A percentile compares a stretch with the other conserved stretches of the same genome.
Evolutionary conservation across 2,329 filamentous ascomycete genomes (phyloP).

Genomic region (Ilyonectria destructans): DNA sequence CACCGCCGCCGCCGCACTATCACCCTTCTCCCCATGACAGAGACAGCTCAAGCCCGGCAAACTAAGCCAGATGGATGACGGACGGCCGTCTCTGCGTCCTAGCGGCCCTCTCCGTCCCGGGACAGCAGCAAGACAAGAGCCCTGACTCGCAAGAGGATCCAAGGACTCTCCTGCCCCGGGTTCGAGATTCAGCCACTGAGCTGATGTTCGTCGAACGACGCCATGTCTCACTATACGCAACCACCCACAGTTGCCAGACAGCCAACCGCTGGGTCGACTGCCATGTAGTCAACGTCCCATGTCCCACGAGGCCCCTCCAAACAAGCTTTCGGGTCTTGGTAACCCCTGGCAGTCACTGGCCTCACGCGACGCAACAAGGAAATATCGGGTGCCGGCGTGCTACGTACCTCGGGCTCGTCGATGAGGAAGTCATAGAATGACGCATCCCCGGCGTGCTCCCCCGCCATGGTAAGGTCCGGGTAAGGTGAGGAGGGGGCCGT

Average conservation of each 20-base stretch:
- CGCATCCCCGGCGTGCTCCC: slow-evolving; percentile 44
- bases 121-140: slow-evolving; percentile 23
- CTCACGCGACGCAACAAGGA: slow-evolving; percentile 32
- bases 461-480: slow-evolving; percentile 42
- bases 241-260: slow-evolving; percentile 15
- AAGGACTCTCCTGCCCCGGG: slow-evolving; percentile 10
- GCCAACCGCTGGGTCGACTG: slow-evolving; percentile 28
- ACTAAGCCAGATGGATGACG: neutral
- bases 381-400: slow-evolving; percentile 15
- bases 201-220: slow-evolving; percentile 42
- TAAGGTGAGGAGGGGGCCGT: slow-evolving; percentile 22
- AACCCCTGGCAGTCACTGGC: slow-evolving; percentile 1
- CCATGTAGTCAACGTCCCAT: slow-evolving; percentile 29
- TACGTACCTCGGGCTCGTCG: slow-evolving; percentile 49
- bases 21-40: neutral
- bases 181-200: slow-evolving; percentile 49
- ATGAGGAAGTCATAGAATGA: slow-evolving; percentile 52
- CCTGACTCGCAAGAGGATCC: slow-evolving; percentile 22
- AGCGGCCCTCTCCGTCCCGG: slow-evolving; percentile 5
- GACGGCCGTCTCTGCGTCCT: neutral
- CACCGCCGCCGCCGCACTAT: neutral
- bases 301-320: slow-evolving; percentile 12
- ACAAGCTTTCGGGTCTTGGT: slow-evolving; percentile 19
- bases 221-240: slow-evolving; percentile 40
- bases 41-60: neutral